Evolutionary conservation across 805 yeast species (phyloP), one percentile per base, ranked within the genome.

Genomic region (Gaillardinia entomophila): DNA sequence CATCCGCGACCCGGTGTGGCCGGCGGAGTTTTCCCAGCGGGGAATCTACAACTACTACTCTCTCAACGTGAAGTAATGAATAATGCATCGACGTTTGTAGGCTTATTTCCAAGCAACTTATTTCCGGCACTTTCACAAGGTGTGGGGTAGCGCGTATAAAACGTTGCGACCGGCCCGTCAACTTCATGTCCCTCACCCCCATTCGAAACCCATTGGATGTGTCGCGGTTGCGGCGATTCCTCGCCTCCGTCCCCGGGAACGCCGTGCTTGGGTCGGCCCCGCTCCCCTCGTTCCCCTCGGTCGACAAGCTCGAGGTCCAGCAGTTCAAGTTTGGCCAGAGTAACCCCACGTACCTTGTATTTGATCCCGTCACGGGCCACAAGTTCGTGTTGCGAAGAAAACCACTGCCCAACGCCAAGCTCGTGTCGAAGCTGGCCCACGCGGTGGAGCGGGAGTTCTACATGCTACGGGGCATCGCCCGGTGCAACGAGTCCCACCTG

Each of bases 291-390:
- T 42, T 45, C 12, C 28, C 34, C 8, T 28, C 40, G 7, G 18
- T 34, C 11, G 42, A 48, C 28, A 37, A 54, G 32, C 53, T 54
- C 11, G 41, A 40, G 0, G 48, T 74, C 27, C 56, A 66, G 37
- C 84, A 77, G 51, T 77, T 77, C 55, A 65, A 65, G 17, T 75
- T 71, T 48, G 84, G 84, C 12, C 84, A 77, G 49, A 71, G 79
- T 1, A 77, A 77, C 46, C 84, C 83, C 10, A 75, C 82, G 1
- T 77, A 75, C 46, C 62, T 72, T 18, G 34, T 76, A 16, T 53
- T 48, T 2, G 79, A 74, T 40, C 47, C 60, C 2, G 38, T 39
- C 4, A 63, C 63, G 1, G 46, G 42, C 6, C 53, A 48, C 18
- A 54, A 60, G 26, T 67, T 62, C 33, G 82, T 77, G 3, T 58